These are phyloP conservation scores for Ascoidea tarda DNA, from an alignment of 805 yeast species.

Conservation along the genomic window DNA sequence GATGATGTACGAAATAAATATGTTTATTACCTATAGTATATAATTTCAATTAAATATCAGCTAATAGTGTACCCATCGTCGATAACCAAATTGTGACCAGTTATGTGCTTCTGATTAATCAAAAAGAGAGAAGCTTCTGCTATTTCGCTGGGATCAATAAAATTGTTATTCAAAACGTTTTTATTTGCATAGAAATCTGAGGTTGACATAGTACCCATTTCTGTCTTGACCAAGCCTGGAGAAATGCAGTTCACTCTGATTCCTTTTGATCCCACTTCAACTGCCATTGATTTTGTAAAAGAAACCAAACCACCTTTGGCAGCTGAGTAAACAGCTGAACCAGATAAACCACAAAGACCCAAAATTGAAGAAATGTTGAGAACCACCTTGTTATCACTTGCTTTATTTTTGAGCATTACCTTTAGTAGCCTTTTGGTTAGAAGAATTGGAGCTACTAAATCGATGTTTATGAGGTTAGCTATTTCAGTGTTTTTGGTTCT, in stretches of 20 bases:
- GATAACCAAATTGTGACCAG: slow-evolving; percentile 18
- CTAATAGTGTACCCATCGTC: slow-evolving; percentile 15
- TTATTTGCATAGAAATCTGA: slow-evolving; percentile 9
- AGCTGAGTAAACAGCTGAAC: slow-evolving; percentile 55
- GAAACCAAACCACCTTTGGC: slow-evolving; percentile 59
- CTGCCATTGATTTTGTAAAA: slow-evolving; percentile 43
- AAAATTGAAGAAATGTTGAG: slow-evolving; percentile 58
- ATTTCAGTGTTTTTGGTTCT: slow-evolving; percentile 28
- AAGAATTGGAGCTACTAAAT: slow-evolving; percentile 47
- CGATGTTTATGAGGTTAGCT: slow-evolving; percentile 31
- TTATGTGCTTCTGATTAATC: slow-evolving; percentile 13
- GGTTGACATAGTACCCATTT: slow-evolving; percentile 4
- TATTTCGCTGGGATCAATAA: slow-evolving; percentile 13
- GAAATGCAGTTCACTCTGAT: slow-evolving; percentile 51
- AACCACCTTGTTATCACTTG: slow-evolving; percentile 19
- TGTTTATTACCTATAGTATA: too few species aligned
- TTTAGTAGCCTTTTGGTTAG: slow-evolving; percentile 37
- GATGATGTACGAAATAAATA: not conserved
- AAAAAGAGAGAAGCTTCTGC: slow-evolving; percentile 13
- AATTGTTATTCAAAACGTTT: slow-evolving; percentile 10
- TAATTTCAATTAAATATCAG: too few species aligned
- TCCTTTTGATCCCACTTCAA: slow-evolving; percentile 36
- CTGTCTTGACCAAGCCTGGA: slow-evolving; percentile 38
- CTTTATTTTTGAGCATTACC: slow-evolving; percentile 30
- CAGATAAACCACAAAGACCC: slow-evolving; percentile 29